Evolutionary conservation across 2,329 filamentous ascomycete genomes (phyloP).

Genomic region (Alternaria tenuissima): DNA sequence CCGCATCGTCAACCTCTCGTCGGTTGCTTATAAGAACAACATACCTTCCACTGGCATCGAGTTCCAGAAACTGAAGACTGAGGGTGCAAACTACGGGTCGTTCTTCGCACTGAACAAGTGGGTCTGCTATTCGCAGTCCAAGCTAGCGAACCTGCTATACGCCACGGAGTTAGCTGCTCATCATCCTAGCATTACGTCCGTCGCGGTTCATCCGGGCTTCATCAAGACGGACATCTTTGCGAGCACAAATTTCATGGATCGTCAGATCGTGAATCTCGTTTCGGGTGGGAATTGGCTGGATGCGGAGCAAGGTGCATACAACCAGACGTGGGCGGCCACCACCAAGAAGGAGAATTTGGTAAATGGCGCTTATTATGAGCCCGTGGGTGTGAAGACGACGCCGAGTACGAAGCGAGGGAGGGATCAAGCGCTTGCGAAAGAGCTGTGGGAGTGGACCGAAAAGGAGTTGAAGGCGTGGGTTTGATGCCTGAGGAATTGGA

Average conservation of each 20-base stretch:
- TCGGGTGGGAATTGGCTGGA: background rate
- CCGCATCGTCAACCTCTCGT: slow-evolving; percentile 55
- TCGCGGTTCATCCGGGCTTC: slow-evolving; percentile 59
- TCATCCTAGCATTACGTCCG: slow-evolving; percentile 56
- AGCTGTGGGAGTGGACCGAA: slow-evolving; percentile 52
- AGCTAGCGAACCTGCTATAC: slow-evolving; percentile 61
- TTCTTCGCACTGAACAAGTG: slow-evolving; percentile 43
- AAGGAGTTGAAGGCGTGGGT: slow-evolving; percentile 33
- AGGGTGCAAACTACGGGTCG: slow-evolving; percentile 31
- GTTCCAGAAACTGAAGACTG: slow-evolving; percentile 27
- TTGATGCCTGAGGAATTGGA: background rate
- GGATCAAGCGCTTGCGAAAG: slow-evolving; percentile 44
- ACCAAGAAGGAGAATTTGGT: slow-evolving; percentile 42
- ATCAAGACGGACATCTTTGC: slow-evolving; percentile 56
- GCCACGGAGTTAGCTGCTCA: slow-evolving; percentile 52
- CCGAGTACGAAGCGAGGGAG: slow-evolving; percentile 30
- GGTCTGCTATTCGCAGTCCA: slow-evolving; percentile 58
- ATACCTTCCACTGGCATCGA: slow-evolving; percentile 42
- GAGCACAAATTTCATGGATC: slow-evolving; percentile 34
- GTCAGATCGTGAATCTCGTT: background rate
- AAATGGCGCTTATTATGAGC: slow-evolving; percentile 56
- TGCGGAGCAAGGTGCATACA: slow-evolving; percentile 47
- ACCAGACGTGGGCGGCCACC: slow-evolving; percentile 54
- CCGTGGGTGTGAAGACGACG: slow-evolving; percentile 33
- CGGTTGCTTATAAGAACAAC: slow-evolving; percentile 35